phyloP scores from a whole-genome alignment of 1,284 basidiomycete genomes.

The Ganoderma leucocontextum region DNA sequence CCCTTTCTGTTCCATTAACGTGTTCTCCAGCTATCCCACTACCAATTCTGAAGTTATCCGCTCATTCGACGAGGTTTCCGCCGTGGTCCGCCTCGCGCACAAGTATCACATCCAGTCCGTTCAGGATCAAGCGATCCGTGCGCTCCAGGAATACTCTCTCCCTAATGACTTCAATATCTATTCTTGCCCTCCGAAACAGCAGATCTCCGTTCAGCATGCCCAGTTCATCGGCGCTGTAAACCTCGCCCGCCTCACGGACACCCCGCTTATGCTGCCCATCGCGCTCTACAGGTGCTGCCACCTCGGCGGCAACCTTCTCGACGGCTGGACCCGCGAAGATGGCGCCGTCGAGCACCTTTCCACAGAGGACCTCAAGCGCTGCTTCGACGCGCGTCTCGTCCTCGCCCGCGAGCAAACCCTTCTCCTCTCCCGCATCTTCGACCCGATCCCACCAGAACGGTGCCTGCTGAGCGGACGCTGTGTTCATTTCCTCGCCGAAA shows the following conservation, averaged over 20 bases:
- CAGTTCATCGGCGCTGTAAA: slow-evolving; percentile 13
- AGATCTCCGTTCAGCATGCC: no score
- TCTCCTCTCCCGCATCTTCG: neutral
- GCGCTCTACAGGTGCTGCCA: slow-evolving; percentile 18
- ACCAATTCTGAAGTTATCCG: neutral
- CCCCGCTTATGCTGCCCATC: slow-evolving; percentile 11
- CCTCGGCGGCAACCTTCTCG: neutral
- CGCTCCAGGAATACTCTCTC: neutral
- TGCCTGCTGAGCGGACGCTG: neutral
- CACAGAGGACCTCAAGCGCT: slow-evolving; percentile 7
- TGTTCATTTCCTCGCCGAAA: neutral
- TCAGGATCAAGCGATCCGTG: neutral
- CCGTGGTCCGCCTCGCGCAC: neutral
- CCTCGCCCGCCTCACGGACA: slow-evolving; percentile 20
- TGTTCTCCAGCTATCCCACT: neutral
- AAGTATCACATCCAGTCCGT: neutral
- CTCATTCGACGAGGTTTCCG: neutral
- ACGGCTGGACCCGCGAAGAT: slow-evolving; percentile 21
- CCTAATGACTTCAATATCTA: neutral
- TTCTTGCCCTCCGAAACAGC: no score
- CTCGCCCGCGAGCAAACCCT: neutral
- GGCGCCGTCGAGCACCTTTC: slow-evolving; percentile 11
- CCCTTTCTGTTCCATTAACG: neutral
- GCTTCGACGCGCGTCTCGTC: neutral
- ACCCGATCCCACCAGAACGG: neutral